Base-by-base conservation (phyloP, 257 asterid species). In the Cinchona pubescens region DNA sequence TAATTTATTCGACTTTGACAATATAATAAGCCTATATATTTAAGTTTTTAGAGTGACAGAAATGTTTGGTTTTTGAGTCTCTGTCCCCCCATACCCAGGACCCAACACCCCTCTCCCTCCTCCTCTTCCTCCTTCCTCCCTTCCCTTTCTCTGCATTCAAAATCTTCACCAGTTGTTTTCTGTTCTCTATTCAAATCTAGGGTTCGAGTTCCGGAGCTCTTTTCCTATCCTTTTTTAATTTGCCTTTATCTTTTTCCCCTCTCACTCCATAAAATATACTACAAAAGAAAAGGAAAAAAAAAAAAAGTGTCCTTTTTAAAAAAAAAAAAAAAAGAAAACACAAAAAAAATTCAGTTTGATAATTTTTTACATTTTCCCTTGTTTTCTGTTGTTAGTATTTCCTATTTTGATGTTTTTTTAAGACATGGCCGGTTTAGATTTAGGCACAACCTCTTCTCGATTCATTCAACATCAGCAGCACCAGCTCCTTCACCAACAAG, bases 341-440 rank as follows among this genome's bases (percentile, higher is more conserved):
- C n/a, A n/a, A n/a, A n/a, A n/a, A n/a, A n/a, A 25, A 71, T 38
- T 62, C 55, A 21, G 46, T 56, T 40, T 16, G 21, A 15, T 64
- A 35, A 66, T 64, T 55, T 78, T 72, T 72, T 9, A 64, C 77
- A 53, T 62, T 71, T 78, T 64, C 62, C 53, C 75, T 56, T 60
- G 69, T 63, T 23, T 67, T 56, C 40, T 51, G 58, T 68, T 63
- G 67, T 48, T 37, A n/a, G 32, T 16, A 18, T 55, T 62, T 38
- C 25, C 49, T 15, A n/a, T 75, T 48, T 75, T 66, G 59, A 67
- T 67, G 67, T 23, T 49, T 18, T 27, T 64, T 32, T 53, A 49
- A 51, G 55, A 38, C 61, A 51, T 92, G 97, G 91, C 94, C 63
- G 96, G 93, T 75, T 80, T 92, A 85, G 96, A 90, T 91, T 84